A percentile compares a stretch with the other conserved stretches of the same genome.
These are phyloP conservation scores for Micromonas pusilla DNA, from an alignment of 139 green algal species.

Conservation along the genomic window DNA sequence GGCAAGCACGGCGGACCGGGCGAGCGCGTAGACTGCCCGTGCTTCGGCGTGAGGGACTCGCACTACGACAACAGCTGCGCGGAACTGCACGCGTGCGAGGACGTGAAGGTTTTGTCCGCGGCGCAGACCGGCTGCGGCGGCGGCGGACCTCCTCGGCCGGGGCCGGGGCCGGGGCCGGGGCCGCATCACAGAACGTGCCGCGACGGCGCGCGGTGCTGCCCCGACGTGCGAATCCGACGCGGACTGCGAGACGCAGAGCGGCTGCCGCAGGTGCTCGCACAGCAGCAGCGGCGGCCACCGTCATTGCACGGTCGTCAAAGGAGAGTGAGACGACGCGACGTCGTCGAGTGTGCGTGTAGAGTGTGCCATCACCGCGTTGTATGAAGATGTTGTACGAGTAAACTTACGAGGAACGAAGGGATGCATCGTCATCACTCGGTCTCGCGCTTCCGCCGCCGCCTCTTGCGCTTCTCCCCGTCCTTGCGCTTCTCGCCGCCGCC, in stretches of 20 bases:
- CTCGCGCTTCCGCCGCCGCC: not conserved
- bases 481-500: not conserved
- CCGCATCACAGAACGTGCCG: too few species aligned
- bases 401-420: too few species aligned
- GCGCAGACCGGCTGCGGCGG: not conserved
- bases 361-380: too few species aligned
- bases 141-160: too few species aligned
- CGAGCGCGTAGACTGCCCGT: constrained; percentile 12
- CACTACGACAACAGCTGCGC: constrained; percentile 19
- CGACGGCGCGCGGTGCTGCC: too few species aligned
- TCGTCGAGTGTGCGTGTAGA: too few species aligned
- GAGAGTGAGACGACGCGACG: not conserved
- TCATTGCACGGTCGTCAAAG: not conserved
- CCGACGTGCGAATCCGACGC: not conserved
- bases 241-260: not conserved
- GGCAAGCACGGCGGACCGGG: not conserved
- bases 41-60: constrained; percentile 2
- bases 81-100: not conserved
- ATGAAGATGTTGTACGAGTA: too few species aligned
- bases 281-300: not conserved
- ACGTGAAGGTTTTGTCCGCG: not conserved
- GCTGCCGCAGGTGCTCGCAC: not conserved
- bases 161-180: too few species aligned
- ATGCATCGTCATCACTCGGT: not conserved
- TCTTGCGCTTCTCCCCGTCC: not conserved